Percentiles rank a stretch among this genome's conserved stretches.
Evolutionary conservation across 1,139 yeast species (phyloP).

Genomic region (Candida smagusa): DNA sequence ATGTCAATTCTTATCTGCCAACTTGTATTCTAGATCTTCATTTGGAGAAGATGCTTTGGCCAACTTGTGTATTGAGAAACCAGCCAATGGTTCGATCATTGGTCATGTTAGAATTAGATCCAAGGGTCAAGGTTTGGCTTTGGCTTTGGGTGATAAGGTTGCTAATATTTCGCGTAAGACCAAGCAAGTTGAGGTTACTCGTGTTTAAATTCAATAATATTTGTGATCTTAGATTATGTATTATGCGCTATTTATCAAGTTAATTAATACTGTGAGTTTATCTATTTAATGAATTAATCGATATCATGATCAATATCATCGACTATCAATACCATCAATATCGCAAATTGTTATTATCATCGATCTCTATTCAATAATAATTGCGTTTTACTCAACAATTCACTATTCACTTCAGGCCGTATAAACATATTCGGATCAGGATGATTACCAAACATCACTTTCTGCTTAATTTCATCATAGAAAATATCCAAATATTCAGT

Average conservation of each 20-base stretch:
- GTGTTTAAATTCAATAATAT: no score
- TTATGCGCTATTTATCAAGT: no score
- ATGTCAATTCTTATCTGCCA: constrained; percentile 92
- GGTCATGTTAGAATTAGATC: constrained; percentile 97
- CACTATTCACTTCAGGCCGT: constrained; percentile 18
- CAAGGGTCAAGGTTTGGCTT: constrained; percentile 96
- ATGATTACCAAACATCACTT: constrained; percentile 21
- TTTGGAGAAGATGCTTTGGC: constrained; percentile 99
- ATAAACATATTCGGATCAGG: constrained; percentile 26
- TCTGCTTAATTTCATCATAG: constrained; percentile 10
- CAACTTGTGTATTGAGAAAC: constrained; percentile 87
- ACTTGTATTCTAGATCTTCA: constrained; percentile 85
- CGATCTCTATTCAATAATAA: no score
- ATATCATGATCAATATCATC: no score
- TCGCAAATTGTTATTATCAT: no score
- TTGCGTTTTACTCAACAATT: constrained; percentile 6
- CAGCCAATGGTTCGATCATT: constrained; percentile 69
- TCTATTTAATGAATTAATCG: no score
- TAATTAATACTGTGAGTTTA: no score
- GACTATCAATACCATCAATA: no score
- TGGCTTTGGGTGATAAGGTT: constrained; percentile 91
- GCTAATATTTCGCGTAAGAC: constrained; percentile 70
- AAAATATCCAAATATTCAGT: constrained; percentile 5
- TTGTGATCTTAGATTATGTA: no score
- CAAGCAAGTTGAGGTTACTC: constrained; percentile 18